Conservation (phyloP, 306 rosid genomes). For the Purshia tridentata region DNA sequence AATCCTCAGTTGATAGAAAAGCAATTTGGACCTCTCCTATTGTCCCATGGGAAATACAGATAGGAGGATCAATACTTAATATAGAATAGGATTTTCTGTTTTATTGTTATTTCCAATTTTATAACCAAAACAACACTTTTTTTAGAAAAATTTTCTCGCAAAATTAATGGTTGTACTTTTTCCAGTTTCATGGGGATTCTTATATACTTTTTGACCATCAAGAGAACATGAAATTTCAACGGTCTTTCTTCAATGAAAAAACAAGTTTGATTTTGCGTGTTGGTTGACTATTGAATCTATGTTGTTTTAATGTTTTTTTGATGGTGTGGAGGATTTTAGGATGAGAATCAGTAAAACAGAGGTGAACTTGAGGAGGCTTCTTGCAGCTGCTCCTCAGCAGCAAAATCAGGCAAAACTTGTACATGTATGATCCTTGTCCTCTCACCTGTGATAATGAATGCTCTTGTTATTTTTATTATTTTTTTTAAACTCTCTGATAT, state of each 20-base stretch:
- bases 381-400: slow-evolving; percentile 84
- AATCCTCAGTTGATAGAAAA: no score
- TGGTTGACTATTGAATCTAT: background rate
- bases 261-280: background rate
- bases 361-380: slow-evolving; percentile 83
- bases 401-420: slow-evolving; percentile 79
- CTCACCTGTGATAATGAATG: background rate
- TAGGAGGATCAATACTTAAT: no score
- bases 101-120: background rate
- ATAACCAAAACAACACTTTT: no score
- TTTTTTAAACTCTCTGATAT: background rate
- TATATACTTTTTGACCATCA: no score
- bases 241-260: no score
- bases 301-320: background rate
- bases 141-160: background rate
- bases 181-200: no score
- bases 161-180: background rate
- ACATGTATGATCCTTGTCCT: slow-evolving; percentile 49
- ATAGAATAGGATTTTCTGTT: background rate
- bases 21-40: no score
- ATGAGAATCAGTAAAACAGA: slow-evolving; percentile 85
- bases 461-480: no score
- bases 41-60: no score
- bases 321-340: slow-evolving; percentile 6
- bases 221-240: no score